These are phyloP conservation scores for Claviceps quebecensis DNA, from an alignment of 2,329 filamentous ascomycete species.

Conservation along the genomic window DNA sequence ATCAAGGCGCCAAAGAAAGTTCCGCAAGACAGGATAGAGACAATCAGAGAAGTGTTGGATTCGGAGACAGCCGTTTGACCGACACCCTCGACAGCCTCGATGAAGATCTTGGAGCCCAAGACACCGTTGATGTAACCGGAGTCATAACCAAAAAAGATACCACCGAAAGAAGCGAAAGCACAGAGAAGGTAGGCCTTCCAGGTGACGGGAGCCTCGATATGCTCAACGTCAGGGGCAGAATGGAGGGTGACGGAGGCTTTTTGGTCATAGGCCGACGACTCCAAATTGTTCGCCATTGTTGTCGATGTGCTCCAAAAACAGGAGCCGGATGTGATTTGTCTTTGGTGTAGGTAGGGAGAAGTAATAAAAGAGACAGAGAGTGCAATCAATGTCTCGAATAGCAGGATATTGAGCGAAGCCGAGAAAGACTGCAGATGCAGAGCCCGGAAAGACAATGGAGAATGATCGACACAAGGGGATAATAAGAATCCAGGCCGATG, in stretches of 20 bases:
- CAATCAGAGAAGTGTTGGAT: slow-evolving; percentile 42
- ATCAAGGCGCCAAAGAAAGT: slow-evolving; percentile 70
- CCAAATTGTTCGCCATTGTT: slow-evolving; percentile 3
- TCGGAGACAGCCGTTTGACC: slow-evolving; percentile 21
- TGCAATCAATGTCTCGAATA: slow-evolving; percentile 1
- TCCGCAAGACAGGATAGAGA: slow-evolving; percentile 62
- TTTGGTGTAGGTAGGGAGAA: neutral
- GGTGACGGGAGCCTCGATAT: slow-evolving; percentile 55
- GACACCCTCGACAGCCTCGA: slow-evolving; percentile 32
- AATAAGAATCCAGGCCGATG: neutral
- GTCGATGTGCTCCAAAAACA: neutral
- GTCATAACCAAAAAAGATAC: slow-evolving; percentile 69
- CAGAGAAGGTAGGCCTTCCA: slow-evolving; percentile 56
- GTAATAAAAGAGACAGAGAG: too few relatives aligned
- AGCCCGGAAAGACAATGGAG: slow-evolving; percentile 1
- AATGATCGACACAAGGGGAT: slow-evolving; percentile 1
- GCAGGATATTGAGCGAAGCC: neutral
- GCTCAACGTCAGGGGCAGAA: slow-evolving; percentile 36
- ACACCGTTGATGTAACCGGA: slow-evolving; percentile 63
- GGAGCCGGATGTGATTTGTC: neutral
- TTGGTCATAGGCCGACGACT: slow-evolving; percentile 11
- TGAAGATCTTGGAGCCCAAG: slow-evolving; percentile 37
- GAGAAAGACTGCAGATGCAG: neutral
- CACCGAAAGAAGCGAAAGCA: slow-evolving; percentile 57
- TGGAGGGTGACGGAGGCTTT: slow-evolving; percentile 21